Percentiles rank a stretch among this genome's conserved stretches.
Conservation (phyloP, 2,329 filamentous ascomycete genomes). For the Bipolaris cookei region DNA sequence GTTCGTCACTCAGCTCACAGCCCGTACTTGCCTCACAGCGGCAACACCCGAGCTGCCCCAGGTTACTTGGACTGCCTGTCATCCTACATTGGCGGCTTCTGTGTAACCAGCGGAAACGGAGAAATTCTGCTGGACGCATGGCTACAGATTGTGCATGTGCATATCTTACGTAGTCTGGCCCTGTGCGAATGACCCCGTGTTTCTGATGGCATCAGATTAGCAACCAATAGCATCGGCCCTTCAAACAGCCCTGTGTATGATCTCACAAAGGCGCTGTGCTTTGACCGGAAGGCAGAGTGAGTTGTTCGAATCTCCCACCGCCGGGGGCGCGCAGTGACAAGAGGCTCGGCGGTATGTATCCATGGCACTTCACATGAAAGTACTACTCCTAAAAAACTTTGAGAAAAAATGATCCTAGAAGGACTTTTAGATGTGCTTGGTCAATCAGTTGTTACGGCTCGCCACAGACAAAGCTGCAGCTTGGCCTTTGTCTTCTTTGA, state of each 20-base stretch:
- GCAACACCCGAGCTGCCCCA: slow-evolving; percentile 5
- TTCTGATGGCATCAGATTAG: slow-evolving; percentile 14
- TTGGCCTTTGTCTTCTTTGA: slow-evolving; percentile 25
- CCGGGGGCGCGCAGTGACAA: slow-evolving; percentile 33
- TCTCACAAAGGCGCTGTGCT: slow-evolving; percentile 11
- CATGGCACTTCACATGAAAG: slow-evolving; percentile 17
- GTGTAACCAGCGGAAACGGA: slow-evolving; percentile 36
- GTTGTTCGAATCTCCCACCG: slow-evolving; percentile 42
- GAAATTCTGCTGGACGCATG: slow-evolving; percentile 12
- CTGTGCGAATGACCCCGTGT: slow-evolving; percentile 22
- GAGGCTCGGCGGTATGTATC: slow-evolving; percentile 17
- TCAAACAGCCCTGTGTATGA: slow-evolving; percentile 4
- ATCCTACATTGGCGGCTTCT: slow-evolving; percentile 24
- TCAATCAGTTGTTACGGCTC: slow-evolving; percentile 23
- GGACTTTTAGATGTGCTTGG: slow-evolving; percentile 2
- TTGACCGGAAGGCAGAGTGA: slow-evolving; percentile 30
- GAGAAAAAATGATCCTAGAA: slow-evolving; percentile 20
- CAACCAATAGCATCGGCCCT: slow-evolving; percentile 11
- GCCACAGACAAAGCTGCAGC: slow-evolving; percentile 29
- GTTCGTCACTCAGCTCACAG: neutral
- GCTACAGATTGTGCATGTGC: slow-evolving; percentile 11
- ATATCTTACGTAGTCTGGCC: slow-evolving; percentile 15
- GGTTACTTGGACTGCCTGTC: slow-evolving; percentile 19
- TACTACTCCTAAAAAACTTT: slow-evolving; percentile 17
- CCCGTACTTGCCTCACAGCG: slow-evolving; percentile 1